These are phyloP conservation scores for Arthroderma sp. DNA, from an alignment of 2,329 filamentous ascomycete species.

Conservation along the genomic window DNA sequence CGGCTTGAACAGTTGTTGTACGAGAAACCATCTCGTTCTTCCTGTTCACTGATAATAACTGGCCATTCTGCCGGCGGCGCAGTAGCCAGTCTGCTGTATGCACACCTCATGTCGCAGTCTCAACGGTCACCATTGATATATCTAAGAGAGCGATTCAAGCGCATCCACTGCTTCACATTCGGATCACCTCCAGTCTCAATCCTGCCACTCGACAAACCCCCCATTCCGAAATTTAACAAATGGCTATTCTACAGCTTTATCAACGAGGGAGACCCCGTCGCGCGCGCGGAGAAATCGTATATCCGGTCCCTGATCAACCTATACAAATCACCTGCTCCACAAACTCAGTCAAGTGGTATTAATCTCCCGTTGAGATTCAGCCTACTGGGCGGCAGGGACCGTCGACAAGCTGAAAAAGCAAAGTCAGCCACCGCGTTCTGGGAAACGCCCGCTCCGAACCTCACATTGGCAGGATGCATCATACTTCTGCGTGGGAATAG, in stretches of 20 bases:
- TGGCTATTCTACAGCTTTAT: constrained; percentile 67
- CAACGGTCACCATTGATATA: constrained; percentile 55
- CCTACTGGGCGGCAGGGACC: constrained; percentile 1
- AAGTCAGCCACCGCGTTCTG: constrained; percentile 30
- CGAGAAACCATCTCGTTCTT: constrained; percentile 54
- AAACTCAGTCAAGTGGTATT: constrained; percentile 8
- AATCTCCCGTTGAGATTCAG: neutral
- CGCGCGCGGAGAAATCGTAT: constrained; percentile 63
- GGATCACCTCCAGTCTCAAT: constrained; percentile 69
- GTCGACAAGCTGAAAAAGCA: constrained; percentile 1
- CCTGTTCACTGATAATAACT: constrained; percentile 64
- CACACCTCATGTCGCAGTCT: constrained; percentile 56
- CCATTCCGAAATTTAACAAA: constrained; percentile 39
- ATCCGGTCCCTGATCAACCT: constrained; percentile 59
- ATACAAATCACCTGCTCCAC: constrained; percentile 48
- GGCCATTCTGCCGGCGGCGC: constrained; percentile 80
- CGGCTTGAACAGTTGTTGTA: constrained; percentile 56
- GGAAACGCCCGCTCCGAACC: constrained; percentile 51
- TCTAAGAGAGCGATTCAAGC: constrained; percentile 58
- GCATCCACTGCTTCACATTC: constrained; percentile 74
- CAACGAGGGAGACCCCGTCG: constrained; percentile 76
- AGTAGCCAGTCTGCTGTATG: constrained; percentile 64
- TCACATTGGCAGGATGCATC: constrained; percentile 58
- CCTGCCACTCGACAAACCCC: constrained; percentile 51
- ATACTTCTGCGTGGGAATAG: constrained; percentile 46